Evolutionary conservation across 2,329 filamentous ascomycete species (phyloP).

Genomic region (Zymoseptoria ardabiliae): DNA sequence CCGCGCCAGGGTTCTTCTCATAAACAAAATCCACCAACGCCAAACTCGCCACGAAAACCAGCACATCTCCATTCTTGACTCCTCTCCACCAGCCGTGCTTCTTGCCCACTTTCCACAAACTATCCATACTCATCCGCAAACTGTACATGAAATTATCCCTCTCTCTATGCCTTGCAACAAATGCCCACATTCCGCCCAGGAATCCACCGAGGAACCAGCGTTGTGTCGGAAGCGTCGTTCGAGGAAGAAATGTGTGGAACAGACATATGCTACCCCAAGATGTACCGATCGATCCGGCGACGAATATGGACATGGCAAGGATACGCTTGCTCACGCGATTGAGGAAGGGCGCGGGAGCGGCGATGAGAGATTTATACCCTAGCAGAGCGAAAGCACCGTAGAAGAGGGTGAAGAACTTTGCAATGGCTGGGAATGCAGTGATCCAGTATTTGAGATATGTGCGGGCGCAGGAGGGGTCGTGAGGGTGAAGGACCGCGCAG

Average conservation of each 20-base stretch:
- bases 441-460: slow-evolving; percentile 86
- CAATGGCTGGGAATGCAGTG: slow-evolving; percentile 68
- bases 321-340: slow-evolving; percentile 61
- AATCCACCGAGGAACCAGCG: slow-evolving; percentile 87
- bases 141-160: slow-evolving; percentile 70
- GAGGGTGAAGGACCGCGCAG: slow-evolving; percentile 82
- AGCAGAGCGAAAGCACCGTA: slow-evolving; percentile 66
- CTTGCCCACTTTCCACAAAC: slow-evolving; percentile 84
- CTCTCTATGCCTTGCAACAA: slow-evolving; percentile 59
- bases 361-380: slow-evolving; percentile 59
- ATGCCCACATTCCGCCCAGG: slow-evolving; percentile 76
- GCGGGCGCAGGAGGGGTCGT: slow-evolving; percentile 77
- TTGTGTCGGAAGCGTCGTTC: slow-evolving; percentile 67
- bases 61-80: slow-evolving; percentile 73
- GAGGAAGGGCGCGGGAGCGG: slow-evolving; percentile 60
- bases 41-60: slow-evolving; percentile 72
- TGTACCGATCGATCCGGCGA: slow-evolving; percentile 76
- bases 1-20: slow-evolving; percentile 60
- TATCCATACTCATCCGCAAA: slow-evolving; percentile 70
- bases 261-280: slow-evolving; percentile 86
- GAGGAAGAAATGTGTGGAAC: slow-evolving; percentile 72
- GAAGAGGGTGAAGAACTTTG: slow-evolving; percentile 68
- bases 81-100: slow-evolving; percentile 86
- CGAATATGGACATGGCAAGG: slow-evolving; percentile 67
- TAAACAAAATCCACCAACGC: slow-evolving; percentile 72